phyloP scores from a whole-genome alignment of 2,329 filamentous ascomycete genomes.

The Exophiala sp. region DNA sequence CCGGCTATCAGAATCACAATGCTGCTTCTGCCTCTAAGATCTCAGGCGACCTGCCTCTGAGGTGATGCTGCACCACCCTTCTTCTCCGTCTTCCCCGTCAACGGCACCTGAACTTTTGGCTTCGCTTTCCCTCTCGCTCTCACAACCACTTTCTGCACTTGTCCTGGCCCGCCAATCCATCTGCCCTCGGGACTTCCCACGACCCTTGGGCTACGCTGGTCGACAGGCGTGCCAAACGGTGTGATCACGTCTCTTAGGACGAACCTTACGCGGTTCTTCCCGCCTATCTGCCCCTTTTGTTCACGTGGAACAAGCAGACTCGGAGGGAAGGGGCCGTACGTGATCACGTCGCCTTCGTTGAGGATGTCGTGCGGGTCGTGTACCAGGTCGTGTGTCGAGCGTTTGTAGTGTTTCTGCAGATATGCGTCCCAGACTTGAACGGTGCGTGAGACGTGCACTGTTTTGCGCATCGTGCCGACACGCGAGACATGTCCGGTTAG shows the following conservation, averaged over 20 bases:
- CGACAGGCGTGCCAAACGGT: constrained; percentile 24
- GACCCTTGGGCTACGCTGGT: constrained; percentile 2
- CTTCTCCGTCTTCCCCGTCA: neutral
- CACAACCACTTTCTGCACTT: constrained; percentile 10
- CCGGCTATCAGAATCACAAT: no score
- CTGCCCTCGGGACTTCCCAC: constrained; percentile 12
- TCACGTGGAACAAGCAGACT: constrained; percentile 10
- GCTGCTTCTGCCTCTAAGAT: no score
- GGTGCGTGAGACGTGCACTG: constrained; percentile 17
- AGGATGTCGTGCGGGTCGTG: constrained; percentile 25
- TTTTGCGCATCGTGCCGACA: constrained; percentile 18
- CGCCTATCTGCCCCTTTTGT: constrained; percentile 5
- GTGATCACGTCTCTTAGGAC: constrained; percentile 23
- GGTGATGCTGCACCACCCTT: neutral
- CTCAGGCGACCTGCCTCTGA: no score
- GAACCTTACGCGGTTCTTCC: constrained; percentile 16
- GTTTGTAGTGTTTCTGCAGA: constrained; percentile 25
- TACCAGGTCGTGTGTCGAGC: constrained; percentile 18
- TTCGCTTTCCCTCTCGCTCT: constrained; percentile 5
- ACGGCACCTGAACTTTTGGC: neutral
- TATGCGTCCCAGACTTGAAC: constrained; percentile 21
- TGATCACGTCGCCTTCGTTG: constrained; percentile 26
- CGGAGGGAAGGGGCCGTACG: constrained; percentile 19
- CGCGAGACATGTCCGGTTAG: constrained; percentile 14
- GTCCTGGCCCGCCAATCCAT: constrained; percentile 15